phyloP scores from a whole-genome alignment of 2,329 filamentous ascomycete genomes.

The Trichoderma harzianum region DNA sequence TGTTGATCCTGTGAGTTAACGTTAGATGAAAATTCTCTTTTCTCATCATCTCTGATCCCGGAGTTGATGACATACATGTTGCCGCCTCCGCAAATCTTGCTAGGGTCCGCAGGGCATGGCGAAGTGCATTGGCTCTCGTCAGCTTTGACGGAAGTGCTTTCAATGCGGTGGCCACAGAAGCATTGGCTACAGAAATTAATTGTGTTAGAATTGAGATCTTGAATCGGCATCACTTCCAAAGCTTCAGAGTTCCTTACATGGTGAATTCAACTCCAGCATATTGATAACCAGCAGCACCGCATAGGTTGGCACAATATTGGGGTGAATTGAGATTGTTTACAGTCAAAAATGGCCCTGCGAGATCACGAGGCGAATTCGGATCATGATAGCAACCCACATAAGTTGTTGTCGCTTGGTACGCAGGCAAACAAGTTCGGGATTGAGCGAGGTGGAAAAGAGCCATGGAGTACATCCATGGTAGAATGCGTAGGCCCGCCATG shows the following conservation, averaged over 20 bases:
- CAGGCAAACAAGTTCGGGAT: constrained; percentile 16
- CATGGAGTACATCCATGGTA: constrained; percentile 15
- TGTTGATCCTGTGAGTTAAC: constrained; percentile 18
- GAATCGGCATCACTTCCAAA: not conserved
- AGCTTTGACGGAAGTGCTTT: constrained; percentile 18
- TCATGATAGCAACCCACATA: constrained; percentile 20
- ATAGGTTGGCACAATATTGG: constrained; percentile 21
- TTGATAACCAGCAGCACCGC: constrained; percentile 20
- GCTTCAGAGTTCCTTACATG: not conserved
- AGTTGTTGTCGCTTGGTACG: constrained; percentile 12
- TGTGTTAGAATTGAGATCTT: not conserved
- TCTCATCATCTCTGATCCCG: not conserved
- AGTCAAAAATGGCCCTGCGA: constrained; percentile 15
- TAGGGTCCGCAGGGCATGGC: constrained; percentile 17
- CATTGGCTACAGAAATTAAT: constrained; percentile 12
- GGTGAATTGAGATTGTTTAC: constrained; percentile 19
- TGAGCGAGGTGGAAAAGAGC: constrained; percentile 13
- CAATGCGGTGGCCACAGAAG: constrained; percentile 20
- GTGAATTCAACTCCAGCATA: constrained; percentile 19
- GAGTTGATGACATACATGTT: constrained; percentile 12
- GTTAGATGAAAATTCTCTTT: not conserved
- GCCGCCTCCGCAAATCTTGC: constrained; percentile 17
- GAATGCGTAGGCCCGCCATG: constrained; percentile 5
- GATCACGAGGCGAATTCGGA: constrained; percentile 19
- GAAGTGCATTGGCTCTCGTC: constrained; percentile 19